Conservation (phyloP, 139 green algal genomes). For the Ettlia oleoabundans region DNA sequence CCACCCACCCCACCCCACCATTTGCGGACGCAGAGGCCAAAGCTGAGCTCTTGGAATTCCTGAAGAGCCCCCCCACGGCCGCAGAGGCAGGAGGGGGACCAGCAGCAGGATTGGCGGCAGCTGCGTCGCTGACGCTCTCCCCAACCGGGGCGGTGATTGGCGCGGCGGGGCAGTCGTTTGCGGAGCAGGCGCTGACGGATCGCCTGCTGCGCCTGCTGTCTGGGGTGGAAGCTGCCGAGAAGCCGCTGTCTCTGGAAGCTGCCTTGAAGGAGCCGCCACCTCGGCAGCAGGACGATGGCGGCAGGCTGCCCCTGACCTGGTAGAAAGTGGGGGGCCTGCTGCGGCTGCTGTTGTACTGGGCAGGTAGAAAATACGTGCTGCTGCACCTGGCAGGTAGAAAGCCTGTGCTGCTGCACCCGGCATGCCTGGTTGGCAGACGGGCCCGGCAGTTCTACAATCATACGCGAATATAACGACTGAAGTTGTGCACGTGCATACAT, state of each 20-base stretch:
- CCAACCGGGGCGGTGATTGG: background rate
- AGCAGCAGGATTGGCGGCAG: background rate
- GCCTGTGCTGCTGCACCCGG: too few relatives aligned
- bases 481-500: too few relatives aligned
- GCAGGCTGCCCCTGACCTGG: conserved; percentile 30
- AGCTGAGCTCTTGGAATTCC: conserved; percentile 8
- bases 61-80: background rate
- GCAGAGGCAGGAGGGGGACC: background rate
- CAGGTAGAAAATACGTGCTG: too few relatives aligned
- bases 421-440: too few relatives aligned
- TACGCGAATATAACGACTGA: too few relatives aligned
- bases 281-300: background rate
- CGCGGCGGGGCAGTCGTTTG: background rate
- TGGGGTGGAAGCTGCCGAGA: background rate
- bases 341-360: background rate
- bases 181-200: conserved; percentile 9
- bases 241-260: background rate
- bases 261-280: conserved; percentile 11
- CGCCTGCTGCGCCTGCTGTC: conserved; percentile 25
- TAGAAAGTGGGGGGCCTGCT: background rate
- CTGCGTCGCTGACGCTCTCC: background rate
- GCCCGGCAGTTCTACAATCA: too few relatives aligned
- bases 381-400: too few relatives aligned
- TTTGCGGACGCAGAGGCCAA: conserved; percentile 29
- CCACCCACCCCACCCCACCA: background rate